A percentile compares a stretch with the other conserved stretches of the same genome.
These are phyloP conservation scores for Orbilia javanica DNA, from an alignment of 2,329 filamentous ascomycete genomes.

Conservation along the genomic window DNA sequence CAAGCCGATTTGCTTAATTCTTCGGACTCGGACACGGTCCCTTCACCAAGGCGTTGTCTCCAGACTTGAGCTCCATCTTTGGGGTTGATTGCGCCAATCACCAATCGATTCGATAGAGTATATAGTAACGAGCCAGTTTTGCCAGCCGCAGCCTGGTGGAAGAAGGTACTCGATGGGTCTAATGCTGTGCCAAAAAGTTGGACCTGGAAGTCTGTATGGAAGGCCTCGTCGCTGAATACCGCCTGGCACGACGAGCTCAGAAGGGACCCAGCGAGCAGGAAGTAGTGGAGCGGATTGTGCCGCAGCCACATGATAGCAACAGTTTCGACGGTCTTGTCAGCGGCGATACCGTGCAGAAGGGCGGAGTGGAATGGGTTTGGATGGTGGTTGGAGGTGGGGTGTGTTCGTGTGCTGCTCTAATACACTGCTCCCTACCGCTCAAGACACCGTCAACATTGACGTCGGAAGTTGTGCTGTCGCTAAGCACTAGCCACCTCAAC, in stretches of 20 bases:
- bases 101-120: conserved; percentile 84
- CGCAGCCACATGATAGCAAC: conserved; percentile 53
- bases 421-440: background rate
- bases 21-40: conserved; percentile 61
- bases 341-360: conserved; percentile 28
- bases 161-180: conserved; percentile 87
- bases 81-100: conserved; percentile 90
- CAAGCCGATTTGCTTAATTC: conserved; percentile 65
- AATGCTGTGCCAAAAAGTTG: conserved; percentile 83
- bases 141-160: conserved; percentile 84
- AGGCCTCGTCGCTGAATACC: conserved; percentile 91
- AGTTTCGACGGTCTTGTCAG: conserved; percentile 10
- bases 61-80: conserved; percentile 86
- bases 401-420: conserved; percentile 10
- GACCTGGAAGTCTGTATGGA: conserved; percentile 91
- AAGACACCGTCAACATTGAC: conserved; percentile 14
- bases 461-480: conserved; percentile 54
- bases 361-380: conserved; percentile 18
- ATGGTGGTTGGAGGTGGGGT: conserved; percentile 45
- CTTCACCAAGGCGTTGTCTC: conserved; percentile 79
- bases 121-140: conserved; percentile 92
- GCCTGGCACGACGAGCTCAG: conserved; percentile 72
- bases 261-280: conserved; percentile 63
- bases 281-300: conserved; percentile 52
- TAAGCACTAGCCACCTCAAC: conserved; percentile 40